Conservation (phyloP, 805 yeast genomes). For the Wickerhamiella vanderwaltii region DNA sequence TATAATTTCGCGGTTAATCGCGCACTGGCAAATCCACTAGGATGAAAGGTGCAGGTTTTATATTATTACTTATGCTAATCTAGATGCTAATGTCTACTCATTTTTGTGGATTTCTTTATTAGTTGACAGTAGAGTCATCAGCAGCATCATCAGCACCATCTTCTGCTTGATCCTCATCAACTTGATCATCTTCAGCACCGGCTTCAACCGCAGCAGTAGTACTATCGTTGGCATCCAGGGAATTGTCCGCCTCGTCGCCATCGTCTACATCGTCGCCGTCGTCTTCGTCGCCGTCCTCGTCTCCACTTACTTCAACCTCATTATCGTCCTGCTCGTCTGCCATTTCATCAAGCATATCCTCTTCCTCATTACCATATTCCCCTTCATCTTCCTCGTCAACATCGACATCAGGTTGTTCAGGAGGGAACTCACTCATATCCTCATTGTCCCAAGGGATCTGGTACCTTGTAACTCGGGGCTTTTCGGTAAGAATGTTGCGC, state of each 20-base stretch:
- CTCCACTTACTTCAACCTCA: constrained; percentile 22
- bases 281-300: constrained; percentile 19
- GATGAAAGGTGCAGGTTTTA: too few species aligned
- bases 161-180: too few species aligned
- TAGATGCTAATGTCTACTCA: constrained; percentile 3
- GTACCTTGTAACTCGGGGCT: constrained; percentile 93
- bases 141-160: too few species aligned
- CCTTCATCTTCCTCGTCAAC: constrained; percentile 14
- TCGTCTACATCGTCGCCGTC: constrained; percentile 22
- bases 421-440: constrained; percentile 21
- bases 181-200: too few species aligned
- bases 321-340: constrained; percentile 18
- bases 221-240: too few species aligned
- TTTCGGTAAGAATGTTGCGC: constrained; percentile 88
- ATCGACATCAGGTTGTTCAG: constrained; percentile 23
- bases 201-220: too few species aligned
- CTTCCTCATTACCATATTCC: constrained; percentile 17
- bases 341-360: constrained; percentile 12
- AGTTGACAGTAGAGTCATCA: too few species aligned
- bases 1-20: too few species aligned
- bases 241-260: constrained; percentile 15
- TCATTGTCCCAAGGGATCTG: constrained; percentile 72
- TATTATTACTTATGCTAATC: too few species aligned
- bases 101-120: too few species aligned
- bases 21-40: too few species aligned